Percentiles rank a stretch among this genome's conserved stretches.
Conservation (phyloP, 2,329 filamentous ascomycete species). For the Aspergillus tanneri region DNA sequence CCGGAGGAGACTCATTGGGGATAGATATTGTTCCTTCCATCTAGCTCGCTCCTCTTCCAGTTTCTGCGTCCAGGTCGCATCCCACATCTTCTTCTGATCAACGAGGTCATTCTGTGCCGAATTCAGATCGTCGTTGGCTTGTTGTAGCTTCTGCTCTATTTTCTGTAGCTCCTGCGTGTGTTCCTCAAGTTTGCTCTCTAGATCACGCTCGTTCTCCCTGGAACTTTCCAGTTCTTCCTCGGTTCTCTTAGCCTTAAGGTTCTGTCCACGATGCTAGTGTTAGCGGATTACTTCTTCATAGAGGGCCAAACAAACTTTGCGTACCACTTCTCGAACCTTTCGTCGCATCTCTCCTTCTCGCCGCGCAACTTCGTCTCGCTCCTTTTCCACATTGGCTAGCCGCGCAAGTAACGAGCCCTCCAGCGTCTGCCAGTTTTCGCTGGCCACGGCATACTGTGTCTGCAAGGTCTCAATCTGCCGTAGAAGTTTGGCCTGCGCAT, state of each 20-base stretch:
- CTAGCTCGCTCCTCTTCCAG: conserved; percentile 65
- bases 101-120: conserved; percentile 58
- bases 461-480: conserved; percentile 94
- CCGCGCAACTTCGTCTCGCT: conserved; percentile 79
- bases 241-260: conserved; percentile 63
- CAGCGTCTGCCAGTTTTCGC: conserved; percentile 96
- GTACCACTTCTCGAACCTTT: conserved; percentile 82
- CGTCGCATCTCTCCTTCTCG: conserved; percentile 84
- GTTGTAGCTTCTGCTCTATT: conserved; percentile 41
- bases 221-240: conserved; percentile 80
- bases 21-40: conserved; percentile 52
- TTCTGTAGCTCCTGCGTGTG: conserved; percentile 60
- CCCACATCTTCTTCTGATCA: conserved; percentile 59
- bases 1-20: conserved; percentile 37
- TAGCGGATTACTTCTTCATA: neutral
- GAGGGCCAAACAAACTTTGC: conserved; percentile 30
- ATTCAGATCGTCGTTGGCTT: conserved; percentile 61
- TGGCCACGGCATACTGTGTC: conserved; percentile 89
- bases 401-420: conserved; percentile 80
- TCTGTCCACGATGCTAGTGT: conserved; percentile 46
- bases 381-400: conserved; percentile 76
- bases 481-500: conserved; percentile 83
- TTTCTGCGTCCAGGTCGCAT: conserved; percentile 57
- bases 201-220: conserved; percentile 44
- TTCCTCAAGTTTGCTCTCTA: conserved; percentile 59